phyloP scores from a whole-genome alignment of 2,329 filamentous ascomycete species.

The Fusarium guadeloupense region DNA sequence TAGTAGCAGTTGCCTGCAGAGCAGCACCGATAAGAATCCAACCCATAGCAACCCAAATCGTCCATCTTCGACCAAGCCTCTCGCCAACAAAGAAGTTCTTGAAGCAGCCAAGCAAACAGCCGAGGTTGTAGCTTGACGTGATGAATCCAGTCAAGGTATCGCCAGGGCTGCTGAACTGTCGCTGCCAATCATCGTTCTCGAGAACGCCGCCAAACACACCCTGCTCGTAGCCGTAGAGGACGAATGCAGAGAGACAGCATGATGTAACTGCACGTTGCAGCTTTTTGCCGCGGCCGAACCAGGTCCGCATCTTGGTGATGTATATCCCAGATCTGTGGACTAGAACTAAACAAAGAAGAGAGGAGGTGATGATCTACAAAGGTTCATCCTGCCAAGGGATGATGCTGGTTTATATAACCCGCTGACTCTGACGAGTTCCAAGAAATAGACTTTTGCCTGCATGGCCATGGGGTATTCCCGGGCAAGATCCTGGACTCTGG shows the following conservation, averaged over 20 bases:
- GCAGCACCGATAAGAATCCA: slow-evolving; percentile 68
- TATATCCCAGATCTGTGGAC: no score
- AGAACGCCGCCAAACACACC: slow-evolving; percentile 60
- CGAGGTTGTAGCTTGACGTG: slow-evolving; percentile 51
- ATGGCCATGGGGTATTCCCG: neutral
- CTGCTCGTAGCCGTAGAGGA: slow-evolving; percentile 57
- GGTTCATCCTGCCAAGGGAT: accelerated
- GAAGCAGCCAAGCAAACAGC: slow-evolving; percentile 54
- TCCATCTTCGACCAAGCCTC: slow-evolving; percentile 56
- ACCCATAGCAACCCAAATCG: slow-evolving; percentile 62
- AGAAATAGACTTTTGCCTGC: neutral
- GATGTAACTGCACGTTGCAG: slow-evolving; percentile 35
- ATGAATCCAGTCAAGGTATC: slow-evolving; percentile 45
- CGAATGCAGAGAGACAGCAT: slow-evolving; percentile 40
- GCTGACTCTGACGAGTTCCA: neutral
- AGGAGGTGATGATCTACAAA: accelerated
- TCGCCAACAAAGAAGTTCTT: slow-evolving; percentile 63
- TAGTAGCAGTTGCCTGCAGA: slow-evolving; percentile 61
- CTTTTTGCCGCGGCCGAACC: slow-evolving; percentile 38
- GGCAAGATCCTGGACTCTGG: neutral
- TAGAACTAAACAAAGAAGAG: neutral
- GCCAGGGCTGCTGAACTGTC: slow-evolving; percentile 40
- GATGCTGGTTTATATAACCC: neutral
- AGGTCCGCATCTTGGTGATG: slow-evolving; percentile 29
- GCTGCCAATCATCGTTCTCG: slow-evolving; percentile 55